Base-by-base conservation (phyloP, 1,139 yeast genomes). In the Arxiozyma bovina region DNA sequence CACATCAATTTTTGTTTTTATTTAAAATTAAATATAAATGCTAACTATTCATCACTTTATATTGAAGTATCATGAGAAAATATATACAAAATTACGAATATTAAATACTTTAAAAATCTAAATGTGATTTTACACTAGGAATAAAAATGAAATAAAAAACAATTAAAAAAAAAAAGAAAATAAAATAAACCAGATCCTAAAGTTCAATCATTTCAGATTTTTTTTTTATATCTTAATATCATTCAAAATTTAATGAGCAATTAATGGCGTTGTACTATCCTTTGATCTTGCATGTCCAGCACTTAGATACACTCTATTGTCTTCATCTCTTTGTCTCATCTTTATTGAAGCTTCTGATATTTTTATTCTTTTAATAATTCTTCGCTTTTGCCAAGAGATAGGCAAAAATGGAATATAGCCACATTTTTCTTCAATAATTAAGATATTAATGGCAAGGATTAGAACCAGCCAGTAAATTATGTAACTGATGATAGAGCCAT, bases 401-500 rank as follows among this genome's bases (percentile, higher is more conserved):
- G 93, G 93, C 4, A 85, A 47, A 5, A 75, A 68, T 3, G 89
- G 88, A 27, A 83, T 69, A 52, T 74, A 74, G 0, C 91, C 91
- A 50, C 76, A 69, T 61, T 77, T 77, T 70, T 89, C 96, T 65
- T 83, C 84, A 58, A 73, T 77, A 54, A 80, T 70, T 63, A 80
- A 73, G 11, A 73, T 55, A 50, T 79, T 72, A 53, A 89, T 74
- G 68, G 82, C 72, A 0, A 69, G 55, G 48, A 85, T 81, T 17
- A 89, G 80, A 42, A 77, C 70, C 6, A 80, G 49, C 99, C 99
- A 91, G 72, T 87, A 91, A 6, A 75, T 59, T 60, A 82, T 78
- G 71, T 91, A 91, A 52, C 90, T 80, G 22, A 78, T 70, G n/a
- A 91, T 90, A 45, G 96, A 87, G 21, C 96, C 96, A 67, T 87